Evolutionary conservation across 2,329 filamentous ascomycete species (phyloP), one percentile per base, ranked within the genome.

Genomic region (Ramularia endophylla): DNA sequence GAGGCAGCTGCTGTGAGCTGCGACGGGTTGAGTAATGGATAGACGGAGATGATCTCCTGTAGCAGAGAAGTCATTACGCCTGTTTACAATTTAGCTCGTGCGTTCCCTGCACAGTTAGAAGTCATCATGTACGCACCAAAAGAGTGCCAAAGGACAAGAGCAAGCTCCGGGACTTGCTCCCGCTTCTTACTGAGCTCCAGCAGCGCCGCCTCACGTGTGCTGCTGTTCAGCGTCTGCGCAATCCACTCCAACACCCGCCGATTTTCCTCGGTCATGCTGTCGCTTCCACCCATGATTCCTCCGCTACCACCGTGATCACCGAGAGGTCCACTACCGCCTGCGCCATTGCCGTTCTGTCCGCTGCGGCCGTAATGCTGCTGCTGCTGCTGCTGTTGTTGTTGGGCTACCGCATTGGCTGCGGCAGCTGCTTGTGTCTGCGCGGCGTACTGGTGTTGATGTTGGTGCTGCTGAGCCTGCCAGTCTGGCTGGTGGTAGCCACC

Each of bases 41-140:
- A 98, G 41, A 98, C 92, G 8, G 90, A 95, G 61, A 98, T 98
- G 63, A 98, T 98, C 69, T 98, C 92, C 66, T 97, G 90, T 25
- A 97, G 77, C 17, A 98, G 74, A 40, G 88, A 94, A 33, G 92
- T 95, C 92, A 98, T 98, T 60, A 98, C 92, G 58, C 89, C 88
- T 95, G 52, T 45, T 11, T 25, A 6, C 22, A 11, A 6, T 6
- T 25, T 25, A 25, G 22, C 22, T 25, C 22, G 22, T 25, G 22
- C 22, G 11, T 11, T 25, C 11, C 6, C 22, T 25, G 22, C 22
- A 27, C 12, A 18, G 19, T 8, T 13, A 35, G 3, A 13, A 12
- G 27, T 13, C 25, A 15, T 35, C n/a, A 15, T 28, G 28, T 29
- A 66, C 80, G 51, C 78, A 94, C 90, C 92, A 60, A 95, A 97